Percentiles rank a stretch among this genome's conserved stretches.
These are phyloP conservation scores for Nannochloris sp. DNA, from an alignment of 139 green algal species.

Conservation along the genomic window DNA sequence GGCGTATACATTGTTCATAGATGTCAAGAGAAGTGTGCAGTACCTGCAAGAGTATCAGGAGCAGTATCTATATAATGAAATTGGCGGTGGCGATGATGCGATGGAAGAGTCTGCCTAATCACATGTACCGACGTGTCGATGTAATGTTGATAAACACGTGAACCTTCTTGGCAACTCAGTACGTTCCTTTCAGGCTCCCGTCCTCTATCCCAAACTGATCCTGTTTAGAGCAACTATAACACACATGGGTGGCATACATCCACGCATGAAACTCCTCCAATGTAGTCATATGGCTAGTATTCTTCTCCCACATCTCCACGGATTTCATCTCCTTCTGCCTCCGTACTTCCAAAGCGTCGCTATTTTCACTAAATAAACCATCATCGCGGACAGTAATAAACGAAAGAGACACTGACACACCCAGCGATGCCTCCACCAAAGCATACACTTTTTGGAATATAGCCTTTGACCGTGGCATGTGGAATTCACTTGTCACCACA, in stretches of 20 bases:
- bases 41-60: constrained; percentile 92
- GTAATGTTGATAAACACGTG: background rate
- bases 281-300: constrained; percentile 7
- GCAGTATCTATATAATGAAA: constrained; percentile 99
- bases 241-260: constrained; percentile 62
- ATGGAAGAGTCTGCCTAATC: background rate
- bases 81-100: constrained; percentile 26
- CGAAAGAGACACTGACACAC: no score
- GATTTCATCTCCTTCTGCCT: constrained; percentile 41
- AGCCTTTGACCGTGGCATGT: constrained; percentile 62
- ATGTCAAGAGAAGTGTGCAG: constrained; percentile 72
- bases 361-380: constrained; percentile 32
- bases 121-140: background rate
- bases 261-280: constrained; percentile 53
- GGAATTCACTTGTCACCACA: constrained; percentile 65
- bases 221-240: constrained; percentile 62
- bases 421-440: constrained; percentile 23
- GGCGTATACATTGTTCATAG: constrained; percentile 95
- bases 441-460: constrained; percentile 55
- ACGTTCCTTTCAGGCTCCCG: constrained; percentile 4
- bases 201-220: constrained; percentile 17
- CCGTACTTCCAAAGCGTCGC: constrained; percentile 33
- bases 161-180: constrained; percentile 4
- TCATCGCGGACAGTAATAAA: constrained; percentile 35
- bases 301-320: constrained; percentile 34